phyloP scores from a whole-genome alignment of 257 asterid species.

The Datura wrightii region DNA sequence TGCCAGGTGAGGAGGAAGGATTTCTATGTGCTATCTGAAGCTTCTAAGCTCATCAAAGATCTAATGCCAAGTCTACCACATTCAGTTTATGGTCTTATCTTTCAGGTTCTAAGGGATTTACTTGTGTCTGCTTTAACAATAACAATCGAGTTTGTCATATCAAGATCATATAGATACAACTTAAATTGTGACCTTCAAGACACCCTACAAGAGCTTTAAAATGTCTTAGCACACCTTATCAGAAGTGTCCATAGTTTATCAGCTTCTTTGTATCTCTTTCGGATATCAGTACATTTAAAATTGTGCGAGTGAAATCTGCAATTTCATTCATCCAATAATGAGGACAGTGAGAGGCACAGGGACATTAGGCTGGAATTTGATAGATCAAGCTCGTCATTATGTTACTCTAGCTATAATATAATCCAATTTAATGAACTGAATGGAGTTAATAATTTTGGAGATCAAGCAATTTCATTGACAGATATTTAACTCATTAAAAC shows the following conservation, averaged over 20 bases:
- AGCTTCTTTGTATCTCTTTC: neutral
- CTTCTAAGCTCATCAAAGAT: conserved; percentile 33
- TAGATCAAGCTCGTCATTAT: conserved; percentile 7
- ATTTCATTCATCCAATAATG: conserved; percentile 2
- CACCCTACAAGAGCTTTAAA: neutral
- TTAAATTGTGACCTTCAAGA: neutral
- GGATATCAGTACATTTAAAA: conserved; percentile 3
- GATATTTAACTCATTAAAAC: conserved; percentile 5
- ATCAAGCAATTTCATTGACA: conserved; percentile 5
- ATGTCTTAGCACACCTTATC: neutral
- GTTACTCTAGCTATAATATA: conserved; percentile 13
- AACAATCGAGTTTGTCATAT: conserved; percentile 21
- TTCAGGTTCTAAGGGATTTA: conserved; percentile 28
- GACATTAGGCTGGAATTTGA: conserved; percentile 9
- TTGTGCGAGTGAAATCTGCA: conserved; percentile 1
- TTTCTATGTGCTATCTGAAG: conserved; percentile 31
- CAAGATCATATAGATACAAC: neutral
- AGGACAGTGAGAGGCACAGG: neutral
- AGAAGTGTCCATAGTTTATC: neutral
- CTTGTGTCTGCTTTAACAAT: conserved; percentile 26
- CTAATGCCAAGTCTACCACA: conserved; percentile 26
- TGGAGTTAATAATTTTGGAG: neutral
- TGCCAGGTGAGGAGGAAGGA: conserved; percentile 35
- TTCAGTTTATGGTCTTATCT: conserved; percentile 34
- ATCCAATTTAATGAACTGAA: conserved; percentile 2